A percentile compares a stretch with the other conserved stretches of the same genome.
phyloP scores from a whole-genome alignment of 2,329 filamentous ascomycete species.

The Trichophyton mentagrophytes region DNA sequence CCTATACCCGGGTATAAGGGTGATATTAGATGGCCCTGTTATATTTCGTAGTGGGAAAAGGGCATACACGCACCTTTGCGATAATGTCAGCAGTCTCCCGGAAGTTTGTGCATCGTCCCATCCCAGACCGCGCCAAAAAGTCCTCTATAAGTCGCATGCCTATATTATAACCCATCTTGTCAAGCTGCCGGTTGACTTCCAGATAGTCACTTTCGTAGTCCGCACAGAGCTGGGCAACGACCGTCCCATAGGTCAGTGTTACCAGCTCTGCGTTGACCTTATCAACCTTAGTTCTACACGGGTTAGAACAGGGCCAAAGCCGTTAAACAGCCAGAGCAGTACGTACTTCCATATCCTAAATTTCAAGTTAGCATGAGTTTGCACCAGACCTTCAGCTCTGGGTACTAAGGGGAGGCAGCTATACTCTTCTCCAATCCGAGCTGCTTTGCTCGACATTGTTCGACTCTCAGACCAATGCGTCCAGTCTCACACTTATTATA shows the following conservation, averaged over 20 bases:
- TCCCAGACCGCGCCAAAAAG: conserved; percentile 90
- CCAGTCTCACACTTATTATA: not conserved
- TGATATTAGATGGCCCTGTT: not conserved
- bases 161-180: conserved; percentile 99
- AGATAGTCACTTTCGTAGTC: conserved; percentile 90
- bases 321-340: not conserved
- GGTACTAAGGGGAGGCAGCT: conserved; percentile 20
- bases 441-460: conserved; percentile 47
- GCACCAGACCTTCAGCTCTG: not conserved
- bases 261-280: conserved; percentile 98
- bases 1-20: conserved; percentile 38
- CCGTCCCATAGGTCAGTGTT: conserved; percentile 92
- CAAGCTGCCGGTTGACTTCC: conserved; percentile 93
- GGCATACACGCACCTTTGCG: conserved; percentile 43
- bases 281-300: conserved; percentile 71
- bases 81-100: conserved; percentile 95
- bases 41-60: not conserved
- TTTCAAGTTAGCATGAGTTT: conserved; percentile 6
- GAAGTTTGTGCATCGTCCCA: conserved; percentile 80
- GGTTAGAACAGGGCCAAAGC: conserved; percentile 11
- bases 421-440: conserved; percentile 63
- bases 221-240: conserved; percentile 90
- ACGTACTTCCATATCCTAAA: conserved; percentile 84
- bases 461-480: not conserved
- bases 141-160: conserved; percentile 92